phyloP scores from a whole-genome alignment of 2,329 filamentous ascomycete genomes.

The Rugonectria rugulosa region DNA sequence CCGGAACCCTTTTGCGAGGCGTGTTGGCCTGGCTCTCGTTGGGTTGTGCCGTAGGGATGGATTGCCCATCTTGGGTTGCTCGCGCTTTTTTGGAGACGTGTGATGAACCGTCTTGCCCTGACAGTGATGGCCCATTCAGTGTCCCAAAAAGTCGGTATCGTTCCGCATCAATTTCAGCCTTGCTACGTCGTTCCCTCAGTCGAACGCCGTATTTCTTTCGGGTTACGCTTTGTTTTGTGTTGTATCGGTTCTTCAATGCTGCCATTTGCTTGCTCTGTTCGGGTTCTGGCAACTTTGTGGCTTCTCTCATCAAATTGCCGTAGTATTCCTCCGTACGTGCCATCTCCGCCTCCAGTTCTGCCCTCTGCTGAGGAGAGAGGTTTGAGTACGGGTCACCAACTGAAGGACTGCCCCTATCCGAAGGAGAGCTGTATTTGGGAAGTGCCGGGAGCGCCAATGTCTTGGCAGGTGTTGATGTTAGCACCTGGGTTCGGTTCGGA shows the following conservation, averaged over 20 bases:
- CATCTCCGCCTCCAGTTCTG: constrained; percentile 41
- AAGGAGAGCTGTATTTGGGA: not conserved
- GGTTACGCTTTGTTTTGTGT: constrained; percentile 63
- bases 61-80: constrained; percentile 16
- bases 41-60: not conserved
- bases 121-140: constrained; percentile 18
- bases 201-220: constrained; percentile 66
- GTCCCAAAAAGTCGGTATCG: constrained; percentile 47
- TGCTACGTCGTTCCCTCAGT: constrained; percentile 57
- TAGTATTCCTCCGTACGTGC: constrained; percentile 45
- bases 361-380: constrained; percentile 43
- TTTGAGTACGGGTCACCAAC: constrained; percentile 54
- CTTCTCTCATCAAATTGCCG: constrained; percentile 51
- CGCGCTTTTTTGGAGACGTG: constrained; percentile 38
- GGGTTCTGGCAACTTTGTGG: constrained; percentile 47
- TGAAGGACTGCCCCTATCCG: not conserved
- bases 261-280: constrained; percentile 45
- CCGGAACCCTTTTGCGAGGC: constrained; percentile 38
- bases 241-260: constrained; percentile 59
- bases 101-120: constrained; percentile 12
- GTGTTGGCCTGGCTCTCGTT: constrained; percentile 19
- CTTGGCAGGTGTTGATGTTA: not conserved
- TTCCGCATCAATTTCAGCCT: constrained; percentile 54
- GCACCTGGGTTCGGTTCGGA: not conserved
- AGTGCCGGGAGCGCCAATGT: not conserved